Evolutionary conservation across 208 protist species (phyloP).

Genomic region (Leishmania aethiopica): DNA sequence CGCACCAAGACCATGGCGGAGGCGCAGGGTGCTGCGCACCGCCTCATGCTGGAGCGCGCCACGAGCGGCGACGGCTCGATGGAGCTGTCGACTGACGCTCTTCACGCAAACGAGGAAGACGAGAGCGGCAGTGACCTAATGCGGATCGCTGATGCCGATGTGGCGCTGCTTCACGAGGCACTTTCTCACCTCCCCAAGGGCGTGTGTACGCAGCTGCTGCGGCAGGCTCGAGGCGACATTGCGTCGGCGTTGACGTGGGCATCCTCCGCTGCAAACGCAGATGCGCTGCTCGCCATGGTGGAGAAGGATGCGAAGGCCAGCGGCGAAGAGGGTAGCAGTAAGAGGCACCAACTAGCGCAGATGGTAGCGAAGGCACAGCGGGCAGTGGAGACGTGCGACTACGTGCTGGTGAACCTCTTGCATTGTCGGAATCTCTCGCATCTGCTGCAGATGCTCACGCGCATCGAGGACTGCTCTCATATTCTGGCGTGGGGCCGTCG

Average conservation of each 20-base stretch:
- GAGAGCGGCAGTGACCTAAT: not conserved
- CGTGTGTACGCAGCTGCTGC: constrained; percentile 35
- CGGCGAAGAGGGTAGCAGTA: not conserved
- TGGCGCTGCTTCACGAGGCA: constrained; percentile 43
- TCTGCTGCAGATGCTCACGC: constrained; percentile 57
- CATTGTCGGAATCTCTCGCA: constrained; percentile 36
- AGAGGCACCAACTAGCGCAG: not conserved
- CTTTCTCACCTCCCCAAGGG: constrained; percentile 29
- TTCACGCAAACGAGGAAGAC: constrained; percentile 16
- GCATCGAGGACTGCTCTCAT: constrained; percentile 88
- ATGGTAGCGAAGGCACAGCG: constrained; percentile 16
- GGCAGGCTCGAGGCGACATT: constrained; percentile 27
- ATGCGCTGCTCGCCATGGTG: constrained; percentile 18
- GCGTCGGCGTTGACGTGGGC: constrained; percentile 23
- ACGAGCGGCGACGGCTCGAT: constrained; percentile 17
- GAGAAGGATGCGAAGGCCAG: constrained; percentile 12
- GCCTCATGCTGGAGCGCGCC: constrained; percentile 32
- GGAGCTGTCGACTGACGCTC: not conserved
- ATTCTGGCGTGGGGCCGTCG: constrained; percentile 80
- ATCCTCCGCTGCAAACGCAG: constrained; percentile 12
- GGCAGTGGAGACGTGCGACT: constrained; percentile 23
- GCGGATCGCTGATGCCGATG: constrained; percentile 25
- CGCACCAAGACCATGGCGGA: constrained; percentile 7
- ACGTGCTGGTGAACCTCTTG: constrained; percentile 54
- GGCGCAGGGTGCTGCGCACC: constrained; percentile 15